Conservation (phyloP, 345 rosid genomes). For the Brassica incana region DNA sequence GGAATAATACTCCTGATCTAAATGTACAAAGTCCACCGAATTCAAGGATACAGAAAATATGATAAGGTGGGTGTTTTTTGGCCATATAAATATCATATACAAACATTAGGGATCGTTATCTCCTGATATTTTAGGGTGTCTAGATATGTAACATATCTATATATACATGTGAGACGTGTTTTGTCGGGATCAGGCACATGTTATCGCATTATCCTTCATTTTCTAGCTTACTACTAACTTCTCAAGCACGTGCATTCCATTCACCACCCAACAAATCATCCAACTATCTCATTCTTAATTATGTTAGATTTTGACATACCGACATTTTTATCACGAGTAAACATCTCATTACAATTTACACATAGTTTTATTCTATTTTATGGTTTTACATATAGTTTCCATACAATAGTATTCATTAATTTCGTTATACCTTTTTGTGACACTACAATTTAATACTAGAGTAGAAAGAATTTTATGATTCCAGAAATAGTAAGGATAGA, state of each 20-base stretch:
- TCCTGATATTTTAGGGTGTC: slow-evolving; percentile 9
- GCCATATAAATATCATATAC: neutral
- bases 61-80: neutral
- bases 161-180: slow-evolving; percentile 38
- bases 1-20: neutral
- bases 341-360: slow-evolving; percentile 7
- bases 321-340: slow-evolving; percentile 16
- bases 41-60: neutral
- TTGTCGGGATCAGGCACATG: slow-evolving; percentile 46
- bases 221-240: slow-evolving; percentile 41
- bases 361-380: too few species aligned
- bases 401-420: neutral
- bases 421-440: neutral
- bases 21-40: slow-evolving; percentile 16
- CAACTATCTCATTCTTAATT: slow-evolving; percentile 26
- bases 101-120: neutral
- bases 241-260: slow-evolving; percentile 42
- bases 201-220: slow-evolving; percentile 41
- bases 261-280: slow-evolving; percentile 34
- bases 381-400: too few species aligned
- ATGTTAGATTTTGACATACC: slow-evolving; percentile 13
- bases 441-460: neutral
- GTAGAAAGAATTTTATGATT: slow-evolving; percentile 1
- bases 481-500: slow-evolving; percentile 16
- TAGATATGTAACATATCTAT: neutral